A percentile compares a stretch with the other conserved stretches of the same genome.
These are phyloP conservation scores for Boletus vinaceobasis DNA, from an alignment of 768 basidiomycete species.

Conservation along the genomic window DNA sequence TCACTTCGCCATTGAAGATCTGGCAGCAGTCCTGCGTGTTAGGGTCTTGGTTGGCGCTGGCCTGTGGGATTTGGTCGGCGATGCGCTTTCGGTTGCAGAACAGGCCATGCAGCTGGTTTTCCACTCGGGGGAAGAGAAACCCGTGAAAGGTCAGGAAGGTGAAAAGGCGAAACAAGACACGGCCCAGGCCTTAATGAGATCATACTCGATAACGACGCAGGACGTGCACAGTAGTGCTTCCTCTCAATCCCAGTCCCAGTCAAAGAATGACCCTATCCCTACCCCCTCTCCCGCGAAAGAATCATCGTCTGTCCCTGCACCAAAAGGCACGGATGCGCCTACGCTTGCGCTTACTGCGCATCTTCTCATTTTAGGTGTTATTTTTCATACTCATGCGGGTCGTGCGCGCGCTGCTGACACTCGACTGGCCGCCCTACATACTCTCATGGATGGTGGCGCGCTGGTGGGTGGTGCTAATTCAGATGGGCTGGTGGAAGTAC, in stretches of 20 bases:
- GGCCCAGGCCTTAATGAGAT: conserved; percentile 22
- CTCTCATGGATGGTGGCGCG: conserved; percentile 60
- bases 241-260: conserved; percentile 24
- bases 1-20: conserved; percentile 45
- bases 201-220: conserved; percentile 28
- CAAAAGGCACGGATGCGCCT: conserved; percentile 29
- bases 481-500: conserved; percentile 40
- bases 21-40: conserved; percentile 55
- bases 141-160: not conserved
- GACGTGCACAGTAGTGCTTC: conserved; percentile 25
- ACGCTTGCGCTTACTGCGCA: conserved; percentile 50
- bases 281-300: conserved; percentile 1
- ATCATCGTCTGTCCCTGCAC: conserved; percentile 1
- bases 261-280: not conserved
- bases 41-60: conserved; percentile 53
- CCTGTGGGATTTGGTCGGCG: conserved; percentile 50
- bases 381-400: conserved; percentile 62
- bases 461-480: conserved; percentile 34
- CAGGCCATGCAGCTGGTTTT: conserved; percentile 42
- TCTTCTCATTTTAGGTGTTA: conserved; percentile 56
- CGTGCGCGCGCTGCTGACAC: conserved; percentile 43
- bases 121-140: conserved; percentile 8
- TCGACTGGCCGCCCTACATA: conserved; percentile 58
- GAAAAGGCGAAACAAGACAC: conserved; percentile 12
- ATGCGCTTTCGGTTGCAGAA: conserved; percentile 50